phyloP scores from a whole-genome alignment of 1,284 basidiomycete species.

The Sporisorium scitamineum region DNA sequence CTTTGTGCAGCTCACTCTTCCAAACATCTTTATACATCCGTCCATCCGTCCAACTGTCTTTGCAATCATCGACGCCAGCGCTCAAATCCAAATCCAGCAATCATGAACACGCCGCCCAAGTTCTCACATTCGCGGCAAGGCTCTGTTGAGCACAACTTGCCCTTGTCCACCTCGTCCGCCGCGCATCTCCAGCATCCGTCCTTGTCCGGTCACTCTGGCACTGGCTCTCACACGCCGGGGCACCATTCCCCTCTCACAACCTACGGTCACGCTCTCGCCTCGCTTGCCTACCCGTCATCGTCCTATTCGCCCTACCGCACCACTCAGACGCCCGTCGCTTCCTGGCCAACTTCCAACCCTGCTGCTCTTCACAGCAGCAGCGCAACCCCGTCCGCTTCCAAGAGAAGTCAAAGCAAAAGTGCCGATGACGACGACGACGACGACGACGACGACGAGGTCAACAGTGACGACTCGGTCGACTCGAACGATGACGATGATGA shows the following conservation, averaged over 20 bases:
- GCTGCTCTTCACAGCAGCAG: conserved; percentile 29
- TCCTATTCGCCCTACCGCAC: conserved; percentile 42
- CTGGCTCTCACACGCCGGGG: conserved; percentile 36
- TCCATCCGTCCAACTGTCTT: background rate
- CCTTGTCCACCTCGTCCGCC: conserved; percentile 24
- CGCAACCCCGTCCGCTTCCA: conserved; percentile 22
- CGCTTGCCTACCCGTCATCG: conserved; percentile 45
- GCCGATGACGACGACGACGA: conserved; percentile 30
- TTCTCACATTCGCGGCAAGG: conserved; percentile 55
- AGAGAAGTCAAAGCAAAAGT: conserved; percentile 32
- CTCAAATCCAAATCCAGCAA: background rate
- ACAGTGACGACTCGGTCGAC: conserved; percentile 41
- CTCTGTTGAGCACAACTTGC: conserved; percentile 37
- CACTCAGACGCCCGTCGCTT: conserved; percentile 15
- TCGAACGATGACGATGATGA: conserved; percentile 41
- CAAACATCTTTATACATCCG: background rate
- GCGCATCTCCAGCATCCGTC: conserved; percentile 48
- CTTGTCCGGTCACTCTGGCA: conserved; percentile 21
- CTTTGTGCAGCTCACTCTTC: background rate
- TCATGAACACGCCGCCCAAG: conserved; percentile 52
- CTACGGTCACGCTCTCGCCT: conserved; percentile 49
- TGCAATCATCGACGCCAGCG: background rate
- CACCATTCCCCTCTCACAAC: conserved; percentile 41
- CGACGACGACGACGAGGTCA: conserved; percentile 40
- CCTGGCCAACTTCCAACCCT: conserved; percentile 40